Base-by-base conservation (phyloP, 2,329 filamentous ascomycete species). In the Cyphellophora europaea region DNA sequence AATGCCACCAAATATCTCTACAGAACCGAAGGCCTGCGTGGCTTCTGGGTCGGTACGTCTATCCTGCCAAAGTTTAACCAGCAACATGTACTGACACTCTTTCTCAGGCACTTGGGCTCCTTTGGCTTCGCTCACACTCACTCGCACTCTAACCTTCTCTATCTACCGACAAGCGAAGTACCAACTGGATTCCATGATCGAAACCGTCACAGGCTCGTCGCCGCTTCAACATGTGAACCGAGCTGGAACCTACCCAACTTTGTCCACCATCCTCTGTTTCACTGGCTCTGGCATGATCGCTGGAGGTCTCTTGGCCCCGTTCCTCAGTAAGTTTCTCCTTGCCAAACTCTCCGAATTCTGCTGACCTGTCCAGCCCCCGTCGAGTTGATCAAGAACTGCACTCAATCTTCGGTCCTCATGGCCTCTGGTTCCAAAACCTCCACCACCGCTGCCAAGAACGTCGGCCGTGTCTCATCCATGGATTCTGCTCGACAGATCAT, bases 41-140 rank as follows among this genome's bases (percentile, higher is more conserved):
- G 63, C 30, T 67, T 63, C 44, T 62, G 63, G 42, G 61, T 62
- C 43, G 63, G 63, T 65, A n/a, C n/a, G n/a, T n/a, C n/a, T n/a
- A n/a, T n/a, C 39, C 18, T 50, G 37, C 53, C 48, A n/a, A 19
- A 30, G 18, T n/a, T 17, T 6, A 6, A 17, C 13, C 11, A 11
- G 30, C 5, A 30, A 12, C 5, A 19, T 17, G 12, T 27, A 27
- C 13, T 62, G 63, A 33, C n/a, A n/a, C n/a, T n/a, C n/a, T n/a
- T n/a, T n/a, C n/a, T n/a, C n/a, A n/a, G n/a, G n/a, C n/a, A 60
- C 60, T 35, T 50, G 65, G 15, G 59, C 61, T 36, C 63, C 63
- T 29, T 47, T 67, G 32, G 56, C 58, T 17, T 65, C 61, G 41
- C 57, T 67, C 19, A 66, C 63, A 3, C 54, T 57, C 15, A 62